Evolutionary conservation across 257 asterid genomes (phyloP).

Genomic region (Solanum peruvianum): DNA sequence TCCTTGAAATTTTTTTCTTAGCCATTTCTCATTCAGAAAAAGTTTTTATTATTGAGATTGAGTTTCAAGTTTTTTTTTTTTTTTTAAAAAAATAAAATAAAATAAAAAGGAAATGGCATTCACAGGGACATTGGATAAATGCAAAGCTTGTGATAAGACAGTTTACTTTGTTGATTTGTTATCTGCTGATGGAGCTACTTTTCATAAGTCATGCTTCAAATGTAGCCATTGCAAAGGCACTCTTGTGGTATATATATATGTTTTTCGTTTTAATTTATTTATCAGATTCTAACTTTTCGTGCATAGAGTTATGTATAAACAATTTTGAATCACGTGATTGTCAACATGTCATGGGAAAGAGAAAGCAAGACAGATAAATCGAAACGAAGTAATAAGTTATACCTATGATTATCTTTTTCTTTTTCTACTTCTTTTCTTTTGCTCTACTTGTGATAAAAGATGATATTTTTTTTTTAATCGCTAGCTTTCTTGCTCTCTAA

Average conservation of each 20-base stretch:
- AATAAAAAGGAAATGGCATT: constrained; percentile 14
- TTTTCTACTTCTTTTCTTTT: neutral
- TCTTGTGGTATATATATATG: constrained; percentile 16
- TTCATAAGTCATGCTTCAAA: constrained; percentile 33
- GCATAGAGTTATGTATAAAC: neutral
- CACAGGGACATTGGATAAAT: constrained; percentile 42
- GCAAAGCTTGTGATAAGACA: constrained; percentile 44
- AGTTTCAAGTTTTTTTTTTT: neutral
- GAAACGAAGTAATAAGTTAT: neutral
- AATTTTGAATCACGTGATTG: neutral
- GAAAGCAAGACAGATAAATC: neutral
- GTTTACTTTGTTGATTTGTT: constrained; percentile 36
- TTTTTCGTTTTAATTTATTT: neutral
- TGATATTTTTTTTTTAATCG: neutral
- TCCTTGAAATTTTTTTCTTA: neutral
- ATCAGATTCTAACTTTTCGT: neutral
- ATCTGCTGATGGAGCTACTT: constrained; percentile 32
- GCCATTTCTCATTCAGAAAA: neutral
- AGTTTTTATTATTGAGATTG: neutral
- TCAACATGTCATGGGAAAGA: neutral
- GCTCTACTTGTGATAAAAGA: neutral
- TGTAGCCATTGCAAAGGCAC: constrained; percentile 47
- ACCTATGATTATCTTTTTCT: neutral
- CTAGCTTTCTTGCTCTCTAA: neutral
- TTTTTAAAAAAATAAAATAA: too few relatives aligned